Evolutionary conservation across 2,329 filamentous ascomycete species (phyloP), one percentile per base, ranked within the genome.

Genomic region (Lithohypha guttulata): DNA sequence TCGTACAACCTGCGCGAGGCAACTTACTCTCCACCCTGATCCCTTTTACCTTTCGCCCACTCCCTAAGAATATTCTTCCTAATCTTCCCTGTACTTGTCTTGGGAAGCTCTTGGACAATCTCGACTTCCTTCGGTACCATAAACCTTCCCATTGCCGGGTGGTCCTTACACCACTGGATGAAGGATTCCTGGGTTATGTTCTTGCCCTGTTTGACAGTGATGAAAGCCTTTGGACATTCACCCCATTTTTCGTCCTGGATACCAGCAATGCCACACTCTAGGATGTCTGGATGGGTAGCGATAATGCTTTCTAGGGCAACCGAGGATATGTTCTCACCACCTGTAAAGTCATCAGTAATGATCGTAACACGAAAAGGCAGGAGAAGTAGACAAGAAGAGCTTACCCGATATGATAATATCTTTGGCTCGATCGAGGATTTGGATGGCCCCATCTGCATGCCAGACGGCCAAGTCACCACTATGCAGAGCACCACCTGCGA

Each of bases 11-110:
- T n/a, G n/a, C n/a, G n/a, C n/a, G n/a, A n/a, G n/a, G n/a, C n/a
- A n/a, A n/a, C n/a, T n/a, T n/a, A n/a, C n/a, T n/a, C n/a, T n/a
- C n/a, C n/a, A n/a, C n/a, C n/a, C n/a, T n/a, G n/a, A 10, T 10
- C 9, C 43, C 61, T 57, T 10, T 55, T 60, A 27, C 72, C 71
- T 56, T 75, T 84, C 2, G 82, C 83, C 89, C 87, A 94, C 51
- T 84, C 81, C 44, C 91, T 68, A 40, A 98, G 61, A 5, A 93
- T 75, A 54, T 94, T 96, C 75, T 98, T 98, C 72, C 85, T 80
- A 44, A 96, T 72, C 71, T 98, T 98, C 2, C 91, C 91, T 1
- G 91, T 98, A 59, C 83, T 91, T 19, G 91, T 98, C 73, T 98
- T 98, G 7, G 91, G 91, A 48, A 98, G 66, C 59, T 95, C 87